Evolutionary conservation across 169 alveolate species (phyloP), one percentile per base, ranked within the genome.

Genomic region (Plasmodium vinckei): DNA sequence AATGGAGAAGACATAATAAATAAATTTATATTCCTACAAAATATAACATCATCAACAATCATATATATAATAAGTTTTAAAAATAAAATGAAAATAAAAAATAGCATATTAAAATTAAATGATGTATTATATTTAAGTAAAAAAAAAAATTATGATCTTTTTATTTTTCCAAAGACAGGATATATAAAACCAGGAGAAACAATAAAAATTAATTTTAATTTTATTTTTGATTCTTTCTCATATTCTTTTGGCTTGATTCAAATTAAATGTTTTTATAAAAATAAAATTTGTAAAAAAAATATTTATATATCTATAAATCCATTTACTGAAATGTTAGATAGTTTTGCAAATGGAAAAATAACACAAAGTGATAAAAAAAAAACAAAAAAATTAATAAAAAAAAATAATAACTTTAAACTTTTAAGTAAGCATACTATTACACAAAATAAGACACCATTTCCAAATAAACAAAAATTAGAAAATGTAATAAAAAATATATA

Each of bases 221-320:
- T 82, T 39, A 33, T 67, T 13, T 82, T 82, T 39, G 1, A 53
- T 7, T 82, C 17, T 47, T 65, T 82, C n/a, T 82, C 68, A 6
- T 67, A 82, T 67, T n/a, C 72, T 13, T 67, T 82, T 67, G 90
- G 90, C 7, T 56, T 61, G 2, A 6, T 82, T 12, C 67, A 70
- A 15, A 67, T 82, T 2, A 65, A 70, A 47, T 82, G 65, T 46
- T 60, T 67, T 19, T 82, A 61, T 67, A 5, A 42, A 2, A 17
- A 67, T n/a, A 12, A 51, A 27, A 23, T 82, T 3, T 82, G 33
- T 19, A 44, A 67, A 49, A 57, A 59, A 19, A 9, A 54, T 46
- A 23, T 82, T 12, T 54, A 21, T 23, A 5, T 82, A 5, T 49
- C 67, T 44, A 63, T 82, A 23, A 27, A 82, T 56, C 68, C 90